Conservation (phyloP, 768 basidiomycete species). For the Auricularia cornea region DNA sequence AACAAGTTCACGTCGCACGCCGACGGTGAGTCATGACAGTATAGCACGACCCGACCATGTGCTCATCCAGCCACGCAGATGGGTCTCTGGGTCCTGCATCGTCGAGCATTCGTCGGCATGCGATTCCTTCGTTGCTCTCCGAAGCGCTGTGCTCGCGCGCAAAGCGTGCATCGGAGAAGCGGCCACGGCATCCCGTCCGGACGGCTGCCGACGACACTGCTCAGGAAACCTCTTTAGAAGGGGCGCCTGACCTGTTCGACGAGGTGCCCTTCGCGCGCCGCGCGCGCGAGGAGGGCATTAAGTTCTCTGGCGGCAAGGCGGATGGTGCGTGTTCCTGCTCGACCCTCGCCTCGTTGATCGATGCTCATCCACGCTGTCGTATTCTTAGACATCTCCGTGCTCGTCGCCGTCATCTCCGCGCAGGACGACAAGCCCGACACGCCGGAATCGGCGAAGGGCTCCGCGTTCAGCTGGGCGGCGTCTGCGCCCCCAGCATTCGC, state of each 20-base stretch:
- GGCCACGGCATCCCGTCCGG: neutral
- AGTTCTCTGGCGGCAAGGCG: conserved; percentile 73
- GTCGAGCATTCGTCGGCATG: neutral
- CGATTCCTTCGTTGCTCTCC: conserved; percentile 29
- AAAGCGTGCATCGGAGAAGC: conserved; percentile 29
- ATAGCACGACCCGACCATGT: conserved; percentile 2
- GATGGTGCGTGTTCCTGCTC: conserved; percentile 57
- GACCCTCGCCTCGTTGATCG: conserved; percentile 5
- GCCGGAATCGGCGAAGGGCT: neutral
- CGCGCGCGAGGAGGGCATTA: conserved; percentile 63
- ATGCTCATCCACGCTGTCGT: neutral
- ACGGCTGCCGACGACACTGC: neutral
- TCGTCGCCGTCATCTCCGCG: conserved; percentile 47
- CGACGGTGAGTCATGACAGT: conserved; percentile 16
- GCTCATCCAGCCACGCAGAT: conserved; percentile 1
- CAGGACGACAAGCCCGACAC: neutral
- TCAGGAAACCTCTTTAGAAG: neutral
- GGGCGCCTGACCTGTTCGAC: conserved; percentile 15
- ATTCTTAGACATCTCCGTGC: conserved; percentile 50
- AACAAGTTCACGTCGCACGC: conserved; percentile 41
- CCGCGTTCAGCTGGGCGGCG: neutral
- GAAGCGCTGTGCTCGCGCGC: conserved; percentile 79
- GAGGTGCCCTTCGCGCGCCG: conserved; percentile 83
- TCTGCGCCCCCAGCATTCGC: neutral
- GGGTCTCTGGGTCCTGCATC: neutral